Base-by-base conservation (phyloP, 73 alveolate genomes). In the Symbiodinium natans region DNA sequence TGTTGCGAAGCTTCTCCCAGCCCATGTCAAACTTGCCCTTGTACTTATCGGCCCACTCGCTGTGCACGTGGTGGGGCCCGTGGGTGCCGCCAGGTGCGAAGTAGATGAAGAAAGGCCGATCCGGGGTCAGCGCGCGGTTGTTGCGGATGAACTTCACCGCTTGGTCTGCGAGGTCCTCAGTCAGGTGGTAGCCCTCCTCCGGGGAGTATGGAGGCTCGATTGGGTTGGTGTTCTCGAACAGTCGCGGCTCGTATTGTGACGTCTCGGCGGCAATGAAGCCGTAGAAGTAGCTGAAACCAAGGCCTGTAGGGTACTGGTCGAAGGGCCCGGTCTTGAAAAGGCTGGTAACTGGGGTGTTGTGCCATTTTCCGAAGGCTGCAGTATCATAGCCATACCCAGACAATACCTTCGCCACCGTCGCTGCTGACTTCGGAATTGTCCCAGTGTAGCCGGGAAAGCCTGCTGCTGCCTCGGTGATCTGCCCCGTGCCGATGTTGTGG, bases 121-220 rank as follows among this genome's bases (percentile, higher is more conserved):
- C 97, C 87, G 97, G 97, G 6, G 97, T 90, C 97, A 90, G 29
- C 38, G 97, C 97, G 54, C 97, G 97, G 88, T 90, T 90, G 97
- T 39, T 42, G 80, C 88, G 87, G 88, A 90, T 90, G 77, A 90
- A 90, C 87, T 90, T 90, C 38, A 71, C 43, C 15, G 97, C 97
- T 39, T 71, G 75, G 68, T 41, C 77, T 1, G 77, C 77, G 34
- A 63, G 77, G 25, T 63, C 77, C 59, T 90, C 97, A 25, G 97
- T 90, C 56, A 90, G 88, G 40, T 90, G 97, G 39, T 90, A 90
- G 77, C 89, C 95, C 86, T 68, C 97, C 86, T 88, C 80, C 5
- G 80, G 80, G 9, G 80, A 23, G 38, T 63, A 63, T 3, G 80
- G 80, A 29, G 80, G 80, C 80, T 63, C 80, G 33, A 63, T 63